Base-by-base conservation (phyloP, 2,329 filamentous ascomycete genomes). In the Colletotrichum abscissum region DNA sequence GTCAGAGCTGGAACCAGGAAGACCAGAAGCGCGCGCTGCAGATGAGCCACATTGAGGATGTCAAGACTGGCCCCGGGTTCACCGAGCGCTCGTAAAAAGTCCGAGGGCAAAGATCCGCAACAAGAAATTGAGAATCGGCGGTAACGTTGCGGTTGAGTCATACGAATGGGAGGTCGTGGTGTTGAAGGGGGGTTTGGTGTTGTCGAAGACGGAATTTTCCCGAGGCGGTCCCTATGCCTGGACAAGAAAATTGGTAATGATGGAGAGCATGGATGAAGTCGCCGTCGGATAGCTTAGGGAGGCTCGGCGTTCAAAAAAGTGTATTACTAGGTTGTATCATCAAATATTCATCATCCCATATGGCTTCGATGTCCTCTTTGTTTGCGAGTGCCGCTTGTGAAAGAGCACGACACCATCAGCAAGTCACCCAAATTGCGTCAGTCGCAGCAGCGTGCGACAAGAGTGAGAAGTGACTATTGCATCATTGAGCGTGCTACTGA, bases 1-100 rank as follows among this genome's bases (percentile, higher is more conserved):
- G 87, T 59, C 86, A 87, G 78, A 89, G 87, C 80, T 91, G 86
- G 83, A 86, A 82, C 77, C 82, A 83, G 46, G 86, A 91, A 80
- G 88, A 89, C 78, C 84, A 84, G 79, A 89, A 89, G 79, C 88
- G 85, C 74, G 81, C 81, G 67, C 77, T 88, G 80, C 87, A 89
- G 76, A 86, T 88, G 86, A 81, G 79, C 59, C 81, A 78, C 68
- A 81, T 86, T 35, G 79, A 78, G 2, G 78, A 77, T 42, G 81
- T 82, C 69, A 77, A 81, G 77, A 79, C 80, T 1, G 81, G 81
- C 2, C 81, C 82, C 8, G 86, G 86, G 0, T 88, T 88, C 69
- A 84, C 80, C 38, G 86, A 88, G 82, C 76, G 80, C 42, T 60
- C 65, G 28, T 33, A 30, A 30, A 30, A 30, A 30, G 30, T 30